Evolutionary conservation across 2,329 filamentous ascomycete species (phyloP).

Genomic region (Colletotrichum lupini): DNA sequence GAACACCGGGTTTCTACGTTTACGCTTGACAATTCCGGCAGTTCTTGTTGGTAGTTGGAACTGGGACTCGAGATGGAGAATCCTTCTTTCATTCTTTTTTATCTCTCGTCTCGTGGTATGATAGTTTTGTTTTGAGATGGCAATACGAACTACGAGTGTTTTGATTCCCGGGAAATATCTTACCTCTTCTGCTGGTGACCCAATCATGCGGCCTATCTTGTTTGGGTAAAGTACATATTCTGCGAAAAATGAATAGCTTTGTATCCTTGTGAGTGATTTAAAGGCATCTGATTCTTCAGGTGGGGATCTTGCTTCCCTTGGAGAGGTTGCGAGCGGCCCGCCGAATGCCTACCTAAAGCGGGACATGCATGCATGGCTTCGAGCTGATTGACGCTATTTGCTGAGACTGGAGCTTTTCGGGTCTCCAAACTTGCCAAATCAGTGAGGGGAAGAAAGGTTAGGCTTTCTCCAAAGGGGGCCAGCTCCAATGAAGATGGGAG

Average conservation of each 20-base stretch:
- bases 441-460: background rate
- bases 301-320: background rate
- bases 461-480: too few species aligned
- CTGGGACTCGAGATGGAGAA: background rate
- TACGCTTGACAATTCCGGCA: too few species aligned
- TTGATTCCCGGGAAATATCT: constrained; percentile 15
- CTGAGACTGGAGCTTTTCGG: too few species aligned
- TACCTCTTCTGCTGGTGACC: background rate
- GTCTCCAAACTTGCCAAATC: background rate
- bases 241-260: background rate
- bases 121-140: constrained; percentile 23
- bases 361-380: too few species aligned
- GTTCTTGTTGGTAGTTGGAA: too few species aligned
- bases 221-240: too few species aligned
- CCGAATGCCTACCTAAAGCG: background rate
- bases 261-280: background rate
- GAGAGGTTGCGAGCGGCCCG: background rate
- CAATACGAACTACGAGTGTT: constrained; percentile 12
- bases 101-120: constrained; percentile 6
- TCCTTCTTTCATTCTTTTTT: background rate
- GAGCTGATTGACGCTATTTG: too few species aligned
- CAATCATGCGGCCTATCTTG: background rate
- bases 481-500: background rate
- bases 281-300: background rate
- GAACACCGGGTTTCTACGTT: background rate